A percentile compares a stretch with the other conserved stretches of the same genome.
These are phyloP conservation scores for Suillus lakei DNA, from an alignment of 768 basidiomycete genomes.

Conservation along the genomic window DNA sequence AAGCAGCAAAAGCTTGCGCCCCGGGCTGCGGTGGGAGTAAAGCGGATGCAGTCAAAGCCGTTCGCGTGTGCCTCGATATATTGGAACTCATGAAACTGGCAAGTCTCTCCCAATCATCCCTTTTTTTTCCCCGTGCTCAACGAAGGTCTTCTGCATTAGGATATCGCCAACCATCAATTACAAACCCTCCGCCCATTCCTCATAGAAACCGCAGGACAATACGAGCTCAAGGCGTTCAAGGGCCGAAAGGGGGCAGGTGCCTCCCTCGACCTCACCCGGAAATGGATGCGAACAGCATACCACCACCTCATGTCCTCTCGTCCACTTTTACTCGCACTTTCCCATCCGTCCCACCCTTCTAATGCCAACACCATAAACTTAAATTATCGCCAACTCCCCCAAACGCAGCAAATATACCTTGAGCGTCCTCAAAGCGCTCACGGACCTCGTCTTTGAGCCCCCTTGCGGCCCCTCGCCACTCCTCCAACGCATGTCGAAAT, in stretches of 20 bases:
- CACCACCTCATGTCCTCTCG: slow-evolving; percentile 45
- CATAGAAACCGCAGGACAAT: slow-evolving; percentile 75
- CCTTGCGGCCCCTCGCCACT: slow-evolving; percentile 34
- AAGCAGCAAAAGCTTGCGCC: slow-evolving; percentile 61
- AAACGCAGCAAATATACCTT: slow-evolving; percentile 52
- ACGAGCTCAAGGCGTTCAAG: slow-evolving; percentile 81
- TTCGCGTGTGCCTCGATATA: slow-evolving; percentile 86
- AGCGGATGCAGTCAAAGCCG: slow-evolving; percentile 70
- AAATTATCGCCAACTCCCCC: slow-evolving; percentile 49
- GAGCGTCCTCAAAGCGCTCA: slow-evolving; percentile 59
- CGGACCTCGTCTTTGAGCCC: slow-evolving; percentile 68
- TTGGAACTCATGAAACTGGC: slow-evolving; percentile 96
- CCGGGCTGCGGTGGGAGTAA: slow-evolving; percentile 59
- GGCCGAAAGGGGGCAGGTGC: slow-evolving; percentile 50
- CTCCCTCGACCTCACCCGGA: slow-evolving; percentile 59
- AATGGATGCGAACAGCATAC: slow-evolving; percentile 68
- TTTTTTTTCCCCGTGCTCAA: slow-evolving; percentile 24
- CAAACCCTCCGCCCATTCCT: slow-evolving; percentile 92
- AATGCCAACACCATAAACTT: slow-evolving; percentile 49
- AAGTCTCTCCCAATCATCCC: slow-evolving; percentile 39
- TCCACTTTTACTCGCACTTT: slow-evolving; percentile 31
- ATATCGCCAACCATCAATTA: slow-evolving; percentile 96
- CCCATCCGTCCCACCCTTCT: slow-evolving; percentile 50
- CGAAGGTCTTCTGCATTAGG: slow-evolving; percentile 51
- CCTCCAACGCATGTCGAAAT: slow-evolving; percentile 33